phyloP scores from a whole-genome alignment of 768 basidiomycete genomes.

The Leccinum truebloodii region DNA sequence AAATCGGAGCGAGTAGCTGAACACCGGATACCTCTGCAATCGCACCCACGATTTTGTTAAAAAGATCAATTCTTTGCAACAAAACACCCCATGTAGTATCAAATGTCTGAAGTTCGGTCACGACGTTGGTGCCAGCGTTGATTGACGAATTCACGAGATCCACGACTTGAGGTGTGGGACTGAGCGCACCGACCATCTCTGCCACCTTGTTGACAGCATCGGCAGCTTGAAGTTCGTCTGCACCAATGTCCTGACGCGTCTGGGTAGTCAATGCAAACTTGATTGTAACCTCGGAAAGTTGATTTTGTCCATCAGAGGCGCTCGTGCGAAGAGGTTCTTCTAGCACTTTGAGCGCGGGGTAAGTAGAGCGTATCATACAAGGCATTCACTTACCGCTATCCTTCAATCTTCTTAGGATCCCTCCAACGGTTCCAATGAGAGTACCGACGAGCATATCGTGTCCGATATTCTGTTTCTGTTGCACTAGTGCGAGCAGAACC shows the following conservation, averaged over 20 bases:
- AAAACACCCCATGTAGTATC: conserved; percentile 21
- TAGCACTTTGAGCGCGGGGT: conserved; percentile 11
- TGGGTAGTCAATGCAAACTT: conserved; percentile 15
- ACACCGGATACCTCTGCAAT: conserved; percentile 15
- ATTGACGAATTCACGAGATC: background rate
- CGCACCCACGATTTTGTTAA: conserved; percentile 12
- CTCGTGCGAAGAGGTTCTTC: conserved; percentile 11
- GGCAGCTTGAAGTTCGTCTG: conserved; percentile 17
- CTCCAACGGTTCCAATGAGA: conserved; percentile 12
- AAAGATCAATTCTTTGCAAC: conserved; percentile 13
- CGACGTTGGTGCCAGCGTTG: background rate
- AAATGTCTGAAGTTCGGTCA: conserved; percentile 12
- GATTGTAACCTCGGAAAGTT: conserved; percentile 9
- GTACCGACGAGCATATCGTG: conserved; percentile 13
- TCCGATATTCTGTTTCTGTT: conserved; percentile 10
- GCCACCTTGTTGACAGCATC: conserved; percentile 12
- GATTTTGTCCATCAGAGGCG: background rate
- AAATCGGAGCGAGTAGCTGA: background rate
- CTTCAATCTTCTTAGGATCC: conserved; percentile 10
- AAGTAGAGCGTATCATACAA: background rate
- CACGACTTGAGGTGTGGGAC: background rate
- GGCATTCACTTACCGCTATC: conserved; percentile 12
- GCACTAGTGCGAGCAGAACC: conserved; percentile 12
- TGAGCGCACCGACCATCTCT: background rate
- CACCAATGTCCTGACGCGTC: background rate